These are phyloP conservation scores for Lodderomyces beijingensis DNA, from an alignment of 1,139 yeast species.

Conservation along the genomic window DNA sequence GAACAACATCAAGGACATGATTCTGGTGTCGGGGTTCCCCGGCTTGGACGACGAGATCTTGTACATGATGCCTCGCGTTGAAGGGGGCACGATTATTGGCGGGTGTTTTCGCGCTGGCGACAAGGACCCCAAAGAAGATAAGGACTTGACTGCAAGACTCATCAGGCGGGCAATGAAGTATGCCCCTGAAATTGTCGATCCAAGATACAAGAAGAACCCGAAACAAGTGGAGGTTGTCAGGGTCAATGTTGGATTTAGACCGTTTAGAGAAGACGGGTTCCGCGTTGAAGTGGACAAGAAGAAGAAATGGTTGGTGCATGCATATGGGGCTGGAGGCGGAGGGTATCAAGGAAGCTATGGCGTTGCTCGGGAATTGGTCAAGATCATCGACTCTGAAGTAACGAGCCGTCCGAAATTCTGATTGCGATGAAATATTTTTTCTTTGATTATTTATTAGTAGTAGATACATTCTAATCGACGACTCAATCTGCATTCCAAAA, in stretches of 20 bases:
- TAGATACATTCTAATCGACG: too few relatives aligned
- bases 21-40: conserved; percentile 29
- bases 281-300: conserved; percentile 35
- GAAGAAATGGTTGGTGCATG: conserved; percentile 38
- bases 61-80: conserved; percentile 50
- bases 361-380: conserved; percentile 26
- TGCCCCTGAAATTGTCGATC: conserved; percentile 40
- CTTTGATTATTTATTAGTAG: too few relatives aligned
- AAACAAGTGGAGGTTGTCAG: conserved; percentile 34
- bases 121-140: conserved; percentile 25
- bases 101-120: conserved; percentile 37
- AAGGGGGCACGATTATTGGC: conserved; percentile 52
- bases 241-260: conserved; percentile 47
- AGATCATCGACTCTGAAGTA: conserved; percentile 8
- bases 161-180: conserved; percentile 35
- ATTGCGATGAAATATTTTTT: too few relatives aligned
- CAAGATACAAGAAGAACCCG: conserved; percentile 26
- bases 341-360: conserved; percentile 52
- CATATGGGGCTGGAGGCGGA: conserved; percentile 53
- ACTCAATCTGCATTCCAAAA: too few relatives aligned
- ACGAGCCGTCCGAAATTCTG: too few relatives aligned
- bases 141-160: conserved; percentile 34
- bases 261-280: conserved; percentile 42
- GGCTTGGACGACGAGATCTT: conserved; percentile 33
- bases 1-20: conserved; percentile 26